Base-by-base conservation (phyloP, 2,329 filamentous ascomycete species). In the Fusarium proliferatum region DNA sequence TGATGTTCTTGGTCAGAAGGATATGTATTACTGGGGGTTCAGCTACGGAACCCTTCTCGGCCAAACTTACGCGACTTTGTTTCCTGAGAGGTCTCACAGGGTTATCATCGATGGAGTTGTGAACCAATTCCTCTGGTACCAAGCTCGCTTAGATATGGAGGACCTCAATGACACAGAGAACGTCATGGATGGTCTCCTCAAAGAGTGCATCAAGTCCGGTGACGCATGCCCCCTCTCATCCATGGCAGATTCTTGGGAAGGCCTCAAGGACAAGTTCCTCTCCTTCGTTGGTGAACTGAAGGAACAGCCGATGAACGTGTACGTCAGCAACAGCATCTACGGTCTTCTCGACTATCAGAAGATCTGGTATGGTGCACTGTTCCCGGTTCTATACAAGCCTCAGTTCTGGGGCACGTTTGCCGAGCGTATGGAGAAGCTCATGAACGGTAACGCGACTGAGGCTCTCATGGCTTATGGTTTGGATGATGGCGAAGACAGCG, bases 11-110 rank as follows among this genome's bases (percentile, higher is more conserved):
- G 81, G 80, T 6, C 71, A 80, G 33, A 56, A 81, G 49, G 71
- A 78, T 3, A 77, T 83, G 75, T 68, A 78, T 12, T 85, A 83
- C 55, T 85, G 83, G 83, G 84, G 85, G 0, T 80, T 84, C 59
- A 84, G 82, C 59, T 86, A 86, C 63, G 84, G 84, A 21, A 84
- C 80, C 2, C 65, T 82, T 4, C 78, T 86, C 5, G 85, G 84
- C 2, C 79, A 80, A 51, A 84, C 82, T 0, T 85, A 85, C 34
- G 84, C 83, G 0, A 79, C 80, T 0, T 76, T 85, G 42, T 83
- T 81, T 23, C 81, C 82, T 0, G 75, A 82, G 12, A 75, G 80
- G 1, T 78, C 81, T 4, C 67, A 74, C 13, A 77, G 82, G 21
- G 70, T 84, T 49, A 76, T 82, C n/a, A 79, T 83, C 15, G 82